Base-by-base conservation (phyloP, 345 rosid genomes). In the Camelina sativa region DNA sequence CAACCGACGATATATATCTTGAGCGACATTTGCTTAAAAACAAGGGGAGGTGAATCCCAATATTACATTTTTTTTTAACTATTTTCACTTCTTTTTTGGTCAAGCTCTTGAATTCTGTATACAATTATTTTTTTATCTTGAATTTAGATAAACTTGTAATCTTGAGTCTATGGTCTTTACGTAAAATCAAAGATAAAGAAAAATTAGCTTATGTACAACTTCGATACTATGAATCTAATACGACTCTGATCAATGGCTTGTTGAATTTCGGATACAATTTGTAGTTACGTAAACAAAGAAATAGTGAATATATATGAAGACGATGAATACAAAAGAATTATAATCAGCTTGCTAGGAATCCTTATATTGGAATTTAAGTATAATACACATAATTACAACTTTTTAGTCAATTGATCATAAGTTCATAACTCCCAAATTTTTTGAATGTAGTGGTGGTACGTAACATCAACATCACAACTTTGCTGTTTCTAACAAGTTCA, bases 41-140 rank as follows among this genome's bases (percentile, higher is more conserved):
- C 63, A 15, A 76, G 57, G 64, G 51, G 37, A 60, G 47, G 57
- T 75, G 79, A 61, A 59, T 75, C 73, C 68, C 73, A 28, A 60
- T 23, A 48, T 63, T 25, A 4, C 13, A 0, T 16, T 53, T 43
- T 43, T 43, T 43, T 17, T 17, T 52, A 32, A 6, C 16, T 38
- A 19, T 38, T 13, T 40, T 60, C 6, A 38, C 28, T 61, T 61
- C 50, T 7, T 61, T 22, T 41, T 62, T 62, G 35, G 66, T 41
- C 51, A 41, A 62, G 13, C 51, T 62, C 52, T 43, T 32, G 37
- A 62, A 8, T 23, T 41, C 67, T 62, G 28, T 62, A 15, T 8
- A 16, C 35, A 9, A 51, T 67, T 52, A 17, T 17, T 51, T 17
- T 46, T 6, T 4, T 35, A 13, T 52, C 23, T 67, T 53, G 13